These are phyloP conservation scores for Amanita inopinata DNA, from an alignment of 768 basidiomycete genomes.

Conservation along the genomic window DNA sequence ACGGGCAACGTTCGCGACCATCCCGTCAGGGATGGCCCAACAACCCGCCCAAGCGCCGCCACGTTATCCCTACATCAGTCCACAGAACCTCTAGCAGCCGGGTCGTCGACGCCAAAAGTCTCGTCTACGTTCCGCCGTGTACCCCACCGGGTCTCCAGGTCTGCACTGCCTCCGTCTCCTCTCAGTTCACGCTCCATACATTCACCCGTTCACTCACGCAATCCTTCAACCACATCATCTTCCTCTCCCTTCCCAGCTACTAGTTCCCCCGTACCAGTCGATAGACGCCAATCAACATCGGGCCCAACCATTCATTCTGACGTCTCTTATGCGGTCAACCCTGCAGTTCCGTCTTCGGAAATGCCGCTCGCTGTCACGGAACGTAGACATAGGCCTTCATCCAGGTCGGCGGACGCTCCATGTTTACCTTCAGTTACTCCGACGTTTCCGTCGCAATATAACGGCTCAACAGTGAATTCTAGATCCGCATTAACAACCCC, in stretches of 20 bases:
- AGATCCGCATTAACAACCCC: not conserved
- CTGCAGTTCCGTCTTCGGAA: not conserved
- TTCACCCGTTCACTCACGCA: constrained; percentile 10
- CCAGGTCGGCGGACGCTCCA: not conserved
- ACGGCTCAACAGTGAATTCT: not conserved
- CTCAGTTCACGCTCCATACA: not conserved
- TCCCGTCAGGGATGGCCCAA: too few relatives aligned
- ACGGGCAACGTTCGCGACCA: too few relatives aligned
- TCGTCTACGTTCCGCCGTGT: too few relatives aligned
- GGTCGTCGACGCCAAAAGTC: too few relatives aligned
- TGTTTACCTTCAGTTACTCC: not conserved
- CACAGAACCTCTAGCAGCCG: too few relatives aligned
- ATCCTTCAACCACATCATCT: constrained; percentile 8
- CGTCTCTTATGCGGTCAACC: not conserved
- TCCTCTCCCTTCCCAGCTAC: not conserved
- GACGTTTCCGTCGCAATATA: not conserved
- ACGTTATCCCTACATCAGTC: too few relatives aligned
- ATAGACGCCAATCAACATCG: too few relatives aligned
- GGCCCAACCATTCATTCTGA: too few relatives aligned
- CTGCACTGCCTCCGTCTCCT: constrained; percentile 4
- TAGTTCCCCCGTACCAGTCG: not conserved
- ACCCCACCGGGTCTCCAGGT: too few relatives aligned
- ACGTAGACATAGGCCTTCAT: not conserved
- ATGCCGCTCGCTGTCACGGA: not conserved
- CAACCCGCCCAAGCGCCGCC: too few relatives aligned